A percentile compares a stretch with the other conserved stretches of the same genome.
Evolutionary conservation across 345 rosid genomes (phyloP).

Genomic region (Salix exigua): DNA sequence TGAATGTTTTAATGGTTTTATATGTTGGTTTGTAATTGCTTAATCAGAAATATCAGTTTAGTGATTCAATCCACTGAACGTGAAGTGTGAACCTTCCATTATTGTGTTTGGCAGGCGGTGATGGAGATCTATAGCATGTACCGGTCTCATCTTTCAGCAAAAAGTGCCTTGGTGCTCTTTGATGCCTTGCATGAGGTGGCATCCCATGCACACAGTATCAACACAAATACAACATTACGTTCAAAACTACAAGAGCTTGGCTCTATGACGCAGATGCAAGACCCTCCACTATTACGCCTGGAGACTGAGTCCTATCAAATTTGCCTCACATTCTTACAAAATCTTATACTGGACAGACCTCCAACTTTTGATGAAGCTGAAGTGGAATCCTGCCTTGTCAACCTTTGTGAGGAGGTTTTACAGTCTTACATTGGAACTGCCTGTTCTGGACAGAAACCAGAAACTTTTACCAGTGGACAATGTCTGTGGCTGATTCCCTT

Average conservation of each 20-base stretch:
- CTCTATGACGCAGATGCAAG: constrained; percentile 93
- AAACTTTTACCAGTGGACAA: constrained; percentile 35
- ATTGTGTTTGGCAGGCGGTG: constrained; percentile 62
- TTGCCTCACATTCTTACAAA: constrained; percentile 85
- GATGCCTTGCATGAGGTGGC: constrained; percentile 84
- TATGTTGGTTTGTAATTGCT: background rate
- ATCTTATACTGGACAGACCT: constrained; percentile 62
- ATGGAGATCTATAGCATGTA: constrained; percentile 94
- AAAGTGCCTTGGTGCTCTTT: constrained; percentile 63
- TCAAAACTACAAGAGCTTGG: constrained; percentile 76
- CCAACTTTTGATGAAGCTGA: constrained; percentile 43
- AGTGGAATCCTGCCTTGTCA: constrained; percentile 66
- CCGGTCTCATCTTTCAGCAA: constrained; percentile 65
- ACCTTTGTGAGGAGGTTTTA: constrained; percentile 67
- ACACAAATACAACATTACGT: constrained; percentile 53
- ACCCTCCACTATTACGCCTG: constrained; percentile 86
- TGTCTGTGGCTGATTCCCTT: constrained; percentile 68
- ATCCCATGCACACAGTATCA: constrained; percentile 70
- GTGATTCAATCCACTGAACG: background rate
- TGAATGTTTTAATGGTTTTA: background rate
- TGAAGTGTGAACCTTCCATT: constrained; percentile 2
- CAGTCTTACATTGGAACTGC: constrained; percentile 62
- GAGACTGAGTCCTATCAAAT: constrained; percentile 95
- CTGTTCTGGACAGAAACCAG: constrained; percentile 36
- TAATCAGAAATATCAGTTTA: background rate